Evolutionary conservation across 2,329 filamentous ascomycete species (phyloP).

Genomic region (Colletotrichum sp.): DNA sequence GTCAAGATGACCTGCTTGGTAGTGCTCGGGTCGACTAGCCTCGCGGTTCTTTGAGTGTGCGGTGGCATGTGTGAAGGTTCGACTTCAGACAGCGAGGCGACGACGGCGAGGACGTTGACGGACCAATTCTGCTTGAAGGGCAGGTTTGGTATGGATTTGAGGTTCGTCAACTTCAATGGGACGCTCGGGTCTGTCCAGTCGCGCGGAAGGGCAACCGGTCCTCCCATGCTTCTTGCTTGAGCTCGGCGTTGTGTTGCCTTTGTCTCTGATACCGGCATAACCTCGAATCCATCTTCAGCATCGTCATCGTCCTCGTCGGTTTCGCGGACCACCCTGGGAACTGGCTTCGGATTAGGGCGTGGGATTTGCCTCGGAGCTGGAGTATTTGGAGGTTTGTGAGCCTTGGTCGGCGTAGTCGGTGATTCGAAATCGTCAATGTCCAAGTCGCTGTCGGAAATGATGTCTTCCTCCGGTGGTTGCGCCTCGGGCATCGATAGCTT

Average conservation of each 20-base stretch:
- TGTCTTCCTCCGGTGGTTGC: neutral
- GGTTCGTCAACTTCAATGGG: conserved; percentile 55
- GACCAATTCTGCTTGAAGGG: conserved; percentile 64
- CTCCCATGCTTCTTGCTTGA: neutral
- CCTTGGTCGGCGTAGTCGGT: neutral
- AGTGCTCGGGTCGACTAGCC: conserved; percentile 56
- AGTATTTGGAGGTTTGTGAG: neutral
- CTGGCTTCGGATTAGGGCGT: neutral
- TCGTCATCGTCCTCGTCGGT: conserved; percentile 24
- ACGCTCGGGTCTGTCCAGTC: conserved; percentile 43
- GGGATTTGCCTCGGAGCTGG: neutral
- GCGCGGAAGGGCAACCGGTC: conserved; percentile 40
- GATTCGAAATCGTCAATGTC: conserved; percentile 2
- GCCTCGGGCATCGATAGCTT: neutral
- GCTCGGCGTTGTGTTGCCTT: conserved; percentile 1
- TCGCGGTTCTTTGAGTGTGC: conserved; percentile 54
- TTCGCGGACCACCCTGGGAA: neutral
- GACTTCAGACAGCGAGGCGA: conserved; percentile 49
- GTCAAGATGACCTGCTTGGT: conserved; percentile 57
- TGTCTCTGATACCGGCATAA: conserved; percentile 29
- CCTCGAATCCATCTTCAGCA: conserved; percentile 35
- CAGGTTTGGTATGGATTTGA: conserved; percentile 53
- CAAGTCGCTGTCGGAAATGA: conserved; percentile 16
- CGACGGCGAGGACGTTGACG: conserved; percentile 57
- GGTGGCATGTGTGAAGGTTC: conserved; percentile 55